phyloP scores from a whole-genome alignment of 108 stramenopile genomes.

The Skeletonema tropicum region DNA sequence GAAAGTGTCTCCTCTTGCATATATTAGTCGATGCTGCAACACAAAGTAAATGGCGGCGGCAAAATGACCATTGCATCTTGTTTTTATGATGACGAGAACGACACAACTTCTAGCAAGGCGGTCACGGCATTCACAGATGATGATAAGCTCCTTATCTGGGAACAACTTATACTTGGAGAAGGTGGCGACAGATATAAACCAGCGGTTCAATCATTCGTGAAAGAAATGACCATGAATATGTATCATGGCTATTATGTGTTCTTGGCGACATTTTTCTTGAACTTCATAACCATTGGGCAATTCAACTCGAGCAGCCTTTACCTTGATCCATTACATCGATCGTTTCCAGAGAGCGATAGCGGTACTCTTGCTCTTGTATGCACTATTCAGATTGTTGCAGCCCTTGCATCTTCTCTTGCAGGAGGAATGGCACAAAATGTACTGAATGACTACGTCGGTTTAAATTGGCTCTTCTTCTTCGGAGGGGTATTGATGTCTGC shows the following conservation, averaged over 20 bases:
- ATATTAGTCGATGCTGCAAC: too few species aligned
- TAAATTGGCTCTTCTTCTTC: background rate
- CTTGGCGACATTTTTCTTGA: background rate
- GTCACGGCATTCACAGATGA: too few species aligned
- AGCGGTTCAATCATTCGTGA: background rate
- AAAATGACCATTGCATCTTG: too few species aligned
- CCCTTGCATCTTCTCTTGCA: background rate
- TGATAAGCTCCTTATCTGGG: too few species aligned
- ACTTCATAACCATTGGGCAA: background rate
- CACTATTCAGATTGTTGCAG: background rate
- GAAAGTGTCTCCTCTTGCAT: too few species aligned
- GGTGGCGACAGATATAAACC: too few species aligned
- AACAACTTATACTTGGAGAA: too few species aligned
- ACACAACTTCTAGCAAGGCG: too few species aligned
- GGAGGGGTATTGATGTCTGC: background rate
- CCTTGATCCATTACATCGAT: background rate
- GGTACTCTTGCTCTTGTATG: background rate
- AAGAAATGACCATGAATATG: background rate
- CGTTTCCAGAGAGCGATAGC: background rate
- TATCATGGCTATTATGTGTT: slow-evolving; percentile 1
- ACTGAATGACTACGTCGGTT: background rate
- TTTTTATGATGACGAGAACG: too few species aligned
- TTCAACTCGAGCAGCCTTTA: slow-evolving; percentile 3
- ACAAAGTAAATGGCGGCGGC: too few species aligned
- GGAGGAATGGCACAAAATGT: background rate